Conservation (phyloP, 306 rosid genomes). For the Canavalia ensiformis region DNA sequence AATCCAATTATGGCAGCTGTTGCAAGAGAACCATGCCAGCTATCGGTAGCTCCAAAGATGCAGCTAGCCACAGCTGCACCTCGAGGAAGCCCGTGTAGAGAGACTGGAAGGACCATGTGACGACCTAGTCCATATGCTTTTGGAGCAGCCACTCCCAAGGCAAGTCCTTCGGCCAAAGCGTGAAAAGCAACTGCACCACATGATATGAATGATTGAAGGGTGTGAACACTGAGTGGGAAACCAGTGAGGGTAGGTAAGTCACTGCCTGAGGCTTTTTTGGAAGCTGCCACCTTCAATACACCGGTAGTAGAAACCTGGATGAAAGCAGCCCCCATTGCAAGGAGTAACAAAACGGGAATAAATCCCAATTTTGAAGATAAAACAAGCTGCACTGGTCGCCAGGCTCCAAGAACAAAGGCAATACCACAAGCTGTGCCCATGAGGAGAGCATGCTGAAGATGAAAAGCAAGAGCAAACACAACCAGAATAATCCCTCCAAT, state of each 20-base stretch:
- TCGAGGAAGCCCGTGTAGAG: slow-evolving; percentile 95
- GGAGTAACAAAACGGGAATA: slow-evolving; percentile 62
- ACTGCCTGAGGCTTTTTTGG: slow-evolving; percentile 65
- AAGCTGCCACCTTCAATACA: slow-evolving; percentile 68
- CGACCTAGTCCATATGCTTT: slow-evolving; percentile 97
- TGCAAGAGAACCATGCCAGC: slow-evolving; percentile 94
- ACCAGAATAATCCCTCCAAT: slow-evolving; percentile 88
- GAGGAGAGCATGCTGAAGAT: slow-evolving; percentile 88
- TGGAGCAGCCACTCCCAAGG: slow-evolving; percentile 99
- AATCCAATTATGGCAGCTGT: slow-evolving; percentile 90
- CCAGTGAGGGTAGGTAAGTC: slow-evolving; percentile 63
- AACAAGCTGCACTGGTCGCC: slow-evolving; percentile 93
- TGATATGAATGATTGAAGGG: slow-evolving; percentile 92
- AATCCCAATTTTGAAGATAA: slow-evolving; percentile 83
- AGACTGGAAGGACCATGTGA: slow-evolving; percentile 97
- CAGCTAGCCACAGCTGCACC: slow-evolving; percentile 99
- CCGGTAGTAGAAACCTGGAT: slow-evolving; percentile 68
- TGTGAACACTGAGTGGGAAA: slow-evolving; percentile 78
- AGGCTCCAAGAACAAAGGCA: slow-evolving; percentile 95
- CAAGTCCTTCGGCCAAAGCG: slow-evolving; percentile 97
- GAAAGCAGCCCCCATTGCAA: slow-evolving; percentile 76
- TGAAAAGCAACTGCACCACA: slow-evolving; percentile 93
- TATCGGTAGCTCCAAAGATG: slow-evolving; percentile 90
- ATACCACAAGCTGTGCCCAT: slow-evolving; percentile 97
- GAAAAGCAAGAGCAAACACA: slow-evolving; percentile 83